phyloP scores from a whole-genome alignment of 192 early-diverging fungal species.

The Bifiguratus adelaidae region DNA sequence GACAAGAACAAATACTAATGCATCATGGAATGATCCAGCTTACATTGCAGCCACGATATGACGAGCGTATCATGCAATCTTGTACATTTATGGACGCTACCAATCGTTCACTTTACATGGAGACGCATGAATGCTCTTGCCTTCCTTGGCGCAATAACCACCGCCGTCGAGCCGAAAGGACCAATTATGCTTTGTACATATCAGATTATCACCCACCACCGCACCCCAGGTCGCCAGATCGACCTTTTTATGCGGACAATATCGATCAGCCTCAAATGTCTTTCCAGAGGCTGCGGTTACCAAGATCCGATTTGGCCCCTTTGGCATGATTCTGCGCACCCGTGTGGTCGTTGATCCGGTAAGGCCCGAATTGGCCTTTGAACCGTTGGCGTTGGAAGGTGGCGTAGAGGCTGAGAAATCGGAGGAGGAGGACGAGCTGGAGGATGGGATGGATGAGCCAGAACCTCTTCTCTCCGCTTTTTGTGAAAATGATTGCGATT shows the following conservation, averaged over 20 bases:
- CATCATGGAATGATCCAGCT: background rate
- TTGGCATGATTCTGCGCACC: background rate
- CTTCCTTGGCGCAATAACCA: conserved; percentile 21
- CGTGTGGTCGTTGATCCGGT: background rate
- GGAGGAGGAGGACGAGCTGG: background rate
- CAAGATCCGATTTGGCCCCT: conserved; percentile 22
- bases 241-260: conserved; percentile 27
- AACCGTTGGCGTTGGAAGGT: background rate
- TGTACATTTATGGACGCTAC: background rate
- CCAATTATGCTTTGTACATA: conserved; percentile 32
- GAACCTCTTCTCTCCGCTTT: too few species aligned
- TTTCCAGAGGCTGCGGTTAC: conserved; percentile 23
- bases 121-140: conserved; percentile 1
- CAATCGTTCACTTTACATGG: background rate
- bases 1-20: too few species aligned
- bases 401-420: background rate
- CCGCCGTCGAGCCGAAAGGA: conserved; percentile 21
- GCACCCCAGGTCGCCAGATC: conserved; percentile 29
- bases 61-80: background rate
- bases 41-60: background rate
- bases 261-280: conserved; percentile 32
- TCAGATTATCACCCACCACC: conserved; percentile 22
- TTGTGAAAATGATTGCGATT: too few species aligned
- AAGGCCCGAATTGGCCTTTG: background rate
- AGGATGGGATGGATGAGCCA: background rate